Evolutionary conservation across 1,284 basidiomycete species (phyloP).

Genomic region (Phellopilus nigrolimitatus): DNA sequence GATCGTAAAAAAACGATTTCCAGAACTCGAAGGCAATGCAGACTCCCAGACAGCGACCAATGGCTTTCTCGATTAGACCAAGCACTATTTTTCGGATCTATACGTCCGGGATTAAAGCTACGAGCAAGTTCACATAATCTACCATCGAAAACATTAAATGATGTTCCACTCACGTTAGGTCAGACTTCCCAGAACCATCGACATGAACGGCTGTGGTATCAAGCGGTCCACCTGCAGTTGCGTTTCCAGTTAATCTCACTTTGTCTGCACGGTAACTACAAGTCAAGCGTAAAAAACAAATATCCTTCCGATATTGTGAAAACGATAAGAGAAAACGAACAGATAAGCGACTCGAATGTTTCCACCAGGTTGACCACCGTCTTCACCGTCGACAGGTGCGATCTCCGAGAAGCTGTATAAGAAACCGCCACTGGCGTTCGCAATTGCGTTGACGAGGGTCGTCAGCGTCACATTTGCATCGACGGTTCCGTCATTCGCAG

Average conservation of each 20-base stretch:
- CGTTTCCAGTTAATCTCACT: constrained; percentile 40
- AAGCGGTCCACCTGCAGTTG: constrained; percentile 43
- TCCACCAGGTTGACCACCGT: constrained; percentile 59
- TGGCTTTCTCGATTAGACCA: constrained; percentile 60
- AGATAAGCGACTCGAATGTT: constrained; percentile 61
- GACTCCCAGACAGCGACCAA: constrained; percentile 57
- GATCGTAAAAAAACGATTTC: constrained; percentile 50
- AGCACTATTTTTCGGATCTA: constrained; percentile 51
- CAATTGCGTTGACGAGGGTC: constrained; percentile 49
- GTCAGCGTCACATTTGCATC: constrained; percentile 50
- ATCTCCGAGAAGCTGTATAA: constrained; percentile 48
- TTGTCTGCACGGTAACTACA: constrained; percentile 46
- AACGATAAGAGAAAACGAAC: too few species aligned
- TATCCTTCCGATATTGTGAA: too few species aligned
- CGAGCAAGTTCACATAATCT: neutral
- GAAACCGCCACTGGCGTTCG: constrained; percentile 29
- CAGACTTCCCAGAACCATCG: constrained; percentile 34
- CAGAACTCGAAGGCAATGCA: constrained; percentile 26
- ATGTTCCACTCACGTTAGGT: constrained; percentile 45
- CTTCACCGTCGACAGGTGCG: constrained; percentile 47
- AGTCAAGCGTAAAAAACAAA: neutral
- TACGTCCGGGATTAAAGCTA: constrained; percentile 60
- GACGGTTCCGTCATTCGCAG: constrained; percentile 51
- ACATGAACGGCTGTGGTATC: constrained; percentile 41
- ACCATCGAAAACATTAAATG: neutral